Evolutionary conservation across 2,329 filamentous ascomycete species (phyloP), one percentile per base, ranked within the genome.

Genomic region (Talaromyces sp.): DNA sequence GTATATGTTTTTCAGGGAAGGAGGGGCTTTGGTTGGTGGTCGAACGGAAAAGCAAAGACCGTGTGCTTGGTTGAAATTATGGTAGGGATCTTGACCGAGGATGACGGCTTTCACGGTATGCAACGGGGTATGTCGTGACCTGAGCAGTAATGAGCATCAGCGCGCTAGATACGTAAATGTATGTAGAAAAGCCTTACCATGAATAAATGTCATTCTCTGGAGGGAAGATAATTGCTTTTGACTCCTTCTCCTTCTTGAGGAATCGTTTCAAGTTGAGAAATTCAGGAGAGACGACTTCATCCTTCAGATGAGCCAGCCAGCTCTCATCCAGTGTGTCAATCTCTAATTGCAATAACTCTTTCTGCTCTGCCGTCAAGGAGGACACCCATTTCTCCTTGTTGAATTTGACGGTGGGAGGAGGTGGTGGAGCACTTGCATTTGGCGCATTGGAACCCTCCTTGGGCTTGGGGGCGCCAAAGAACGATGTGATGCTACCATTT

Each of bases 31-130:
- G 0, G 92, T 96, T 0, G 95, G 95, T 3, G 94, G 89, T 10
- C 91, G 91, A 63, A 98, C 93, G 57, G 92, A 97, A 84, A 99
- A 99, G 75, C 91, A 94, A 66, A 99, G 88, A 50, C 95, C 95
- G 78, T 98, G 95, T 60, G 95, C 95, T 83, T 99, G 95, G 78
- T 96, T 96, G 76, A 87, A 78, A 76, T 96, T 96, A 82, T 99
- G 95, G 78, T 99, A 99, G 2, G 95, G 95, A 76, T 99, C 95
- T 81, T 99, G 95, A 69, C 95, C 95, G 63, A 98, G 79, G 73
- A 99, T 93, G 67, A 99, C 93, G 65, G 91, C 90, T 78, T 96
- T 97, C 76, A 98, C 93, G 14, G 85, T 89, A 80, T 89, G 82
- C 71, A 99, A 89, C 8, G 95, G 93, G 0, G 94, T 97, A 77